Conservation (phyloP, 2,329 filamentous ascomycete genomes). For the Ophiostoma angusticollis region DNA sequence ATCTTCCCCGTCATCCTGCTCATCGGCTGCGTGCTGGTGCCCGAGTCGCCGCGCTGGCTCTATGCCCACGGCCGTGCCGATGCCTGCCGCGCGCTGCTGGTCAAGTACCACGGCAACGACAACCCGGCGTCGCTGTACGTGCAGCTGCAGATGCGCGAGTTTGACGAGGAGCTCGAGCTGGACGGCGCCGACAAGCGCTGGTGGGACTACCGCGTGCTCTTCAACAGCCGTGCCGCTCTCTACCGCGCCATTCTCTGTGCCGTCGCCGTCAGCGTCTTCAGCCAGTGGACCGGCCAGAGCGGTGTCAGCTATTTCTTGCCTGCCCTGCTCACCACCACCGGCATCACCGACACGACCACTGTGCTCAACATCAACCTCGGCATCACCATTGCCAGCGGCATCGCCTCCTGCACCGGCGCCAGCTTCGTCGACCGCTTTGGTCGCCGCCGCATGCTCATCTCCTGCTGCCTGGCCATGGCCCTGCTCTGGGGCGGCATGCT, state of each 20-base stretch:
- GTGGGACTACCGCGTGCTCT: conserved; percentile 32
- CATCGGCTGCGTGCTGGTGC: conserved; percentile 12
- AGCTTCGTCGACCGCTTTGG: conserved; percentile 42
- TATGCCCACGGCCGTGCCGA: conserved; percentile 14
- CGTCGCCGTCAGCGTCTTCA: conserved; percentile 29
- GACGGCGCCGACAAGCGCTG: conserved; percentile 31
- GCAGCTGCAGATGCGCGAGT: conserved; percentile 15
- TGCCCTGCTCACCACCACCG: conserved; percentile 15
- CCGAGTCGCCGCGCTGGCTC: conserved; percentile 19
- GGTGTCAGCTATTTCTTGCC: conserved; percentile 36
- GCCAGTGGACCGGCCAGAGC: conserved; percentile 33
- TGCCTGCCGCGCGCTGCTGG: conserved; percentile 21
- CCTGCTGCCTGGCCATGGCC: conserved; percentile 5
- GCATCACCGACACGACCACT: conserved; percentile 34
- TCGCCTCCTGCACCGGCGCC: conserved; percentile 39
- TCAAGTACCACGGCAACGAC: conserved; percentile 38
- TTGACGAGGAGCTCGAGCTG: conserved; percentile 22
- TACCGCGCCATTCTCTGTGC: conserved; percentile 32
- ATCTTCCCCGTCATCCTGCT: conserved; percentile 20
- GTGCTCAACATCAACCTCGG: conserved; percentile 38
- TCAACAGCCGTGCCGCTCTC: conserved; percentile 21
- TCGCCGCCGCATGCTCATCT: conserved; percentile 36
- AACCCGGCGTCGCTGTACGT: conserved; percentile 23
- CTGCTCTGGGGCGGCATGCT: conserved; percentile 9
- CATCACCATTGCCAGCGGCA: conserved; percentile 39